A percentile compares a stretch with the other conserved stretches of the same genome.
These are phyloP conservation scores for Neonectria magnoliae DNA, from an alignment of 2,329 filamentous ascomycete species.

Conservation along the genomic window DNA sequence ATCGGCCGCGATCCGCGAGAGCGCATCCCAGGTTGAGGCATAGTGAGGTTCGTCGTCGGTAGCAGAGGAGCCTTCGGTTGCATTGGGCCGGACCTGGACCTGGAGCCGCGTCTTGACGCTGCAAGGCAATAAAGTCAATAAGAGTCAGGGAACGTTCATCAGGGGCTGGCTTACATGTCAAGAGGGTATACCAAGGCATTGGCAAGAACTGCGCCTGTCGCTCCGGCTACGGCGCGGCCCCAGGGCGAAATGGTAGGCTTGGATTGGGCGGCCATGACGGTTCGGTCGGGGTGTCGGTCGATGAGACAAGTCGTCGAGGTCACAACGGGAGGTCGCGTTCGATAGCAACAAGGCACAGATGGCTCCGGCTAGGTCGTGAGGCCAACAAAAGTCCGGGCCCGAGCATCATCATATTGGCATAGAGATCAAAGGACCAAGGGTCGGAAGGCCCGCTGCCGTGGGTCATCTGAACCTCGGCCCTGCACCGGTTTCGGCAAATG, in stretches of 20 bases:
- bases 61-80: constrained; percentile 55
- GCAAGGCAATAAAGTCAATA: constrained; percentile 17
- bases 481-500: constrained; percentile 43
- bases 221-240: constrained; percentile 92
- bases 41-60: constrained; percentile 74
- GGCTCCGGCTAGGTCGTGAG: constrained; percentile 26
- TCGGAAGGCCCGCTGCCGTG: constrained; percentile 34
- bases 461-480: constrained; percentile 34
- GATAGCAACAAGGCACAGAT: constrained; percentile 6
- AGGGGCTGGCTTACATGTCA: constrained; percentile 78
- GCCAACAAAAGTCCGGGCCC: constrained; percentile 19
- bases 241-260: constrained; percentile 86
- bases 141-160: not conserved
- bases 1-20: constrained; percentile 81
- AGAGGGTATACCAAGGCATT: constrained; percentile 96
- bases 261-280: constrained; percentile 63
- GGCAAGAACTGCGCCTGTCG: constrained; percentile 90
- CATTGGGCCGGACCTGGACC: constrained; percentile 81
- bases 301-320: not conserved
- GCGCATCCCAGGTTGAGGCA: constrained; percentile 85
- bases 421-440: constrained; percentile 21
- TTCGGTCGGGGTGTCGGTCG: not conserved
- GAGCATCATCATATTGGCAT: constrained; percentile 30
- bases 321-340: not conserved
- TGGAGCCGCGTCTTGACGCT: constrained; percentile 97